phyloP scores from a whole-genome alignment of 208 protist species.

The Acanthamoeba lenticulata region DNA sequence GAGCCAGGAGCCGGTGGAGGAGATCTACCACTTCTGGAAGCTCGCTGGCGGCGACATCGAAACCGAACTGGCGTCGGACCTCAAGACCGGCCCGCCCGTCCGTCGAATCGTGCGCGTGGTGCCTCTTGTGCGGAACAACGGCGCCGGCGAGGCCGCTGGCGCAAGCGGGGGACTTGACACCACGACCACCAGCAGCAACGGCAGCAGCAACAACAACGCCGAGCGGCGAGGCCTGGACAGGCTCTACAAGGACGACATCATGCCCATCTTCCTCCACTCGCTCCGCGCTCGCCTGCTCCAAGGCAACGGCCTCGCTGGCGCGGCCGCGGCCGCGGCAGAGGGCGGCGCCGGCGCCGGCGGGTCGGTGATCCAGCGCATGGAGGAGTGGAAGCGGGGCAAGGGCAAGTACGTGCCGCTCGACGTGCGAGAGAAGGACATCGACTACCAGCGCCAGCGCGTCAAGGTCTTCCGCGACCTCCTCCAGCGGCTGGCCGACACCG shows the following conservation, averaged over 20 bases:
- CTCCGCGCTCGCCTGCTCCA: background rate
- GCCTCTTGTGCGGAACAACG: background rate
- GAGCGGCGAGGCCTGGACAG: background rate
- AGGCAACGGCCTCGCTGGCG: background rate
- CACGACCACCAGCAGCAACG: too few relatives aligned
- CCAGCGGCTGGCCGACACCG: constrained; percentile 30
- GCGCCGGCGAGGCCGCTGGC: background rate
- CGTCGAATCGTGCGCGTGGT: constrained; percentile 52
- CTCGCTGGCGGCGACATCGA: constrained; percentile 74
- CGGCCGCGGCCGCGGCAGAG: too few relatives aligned
- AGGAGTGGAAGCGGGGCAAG: constrained; percentile 25
- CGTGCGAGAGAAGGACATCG: constrained; percentile 61
- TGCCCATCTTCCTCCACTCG: constrained; percentile 58
- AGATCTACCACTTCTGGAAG: constrained; percentile 75
- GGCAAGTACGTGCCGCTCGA: constrained; percentile 56
- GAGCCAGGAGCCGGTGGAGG: background rate
- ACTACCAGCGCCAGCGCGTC: constrained; percentile 67
- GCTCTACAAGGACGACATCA: constrained; percentile 56
- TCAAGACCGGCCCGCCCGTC: constrained; percentile 62
- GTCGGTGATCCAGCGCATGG: background rate
- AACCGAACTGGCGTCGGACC: constrained; percentile 43
- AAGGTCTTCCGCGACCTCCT: constrained; percentile 70
- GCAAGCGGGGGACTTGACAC: too few relatives aligned
- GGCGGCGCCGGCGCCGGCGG: background rate
- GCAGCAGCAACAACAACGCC: background rate